These are phyloP conservation scores for Capsicum rhomboideum DNA, from an alignment of 257 asterid genomes.

Conservation along the genomic window DNA sequence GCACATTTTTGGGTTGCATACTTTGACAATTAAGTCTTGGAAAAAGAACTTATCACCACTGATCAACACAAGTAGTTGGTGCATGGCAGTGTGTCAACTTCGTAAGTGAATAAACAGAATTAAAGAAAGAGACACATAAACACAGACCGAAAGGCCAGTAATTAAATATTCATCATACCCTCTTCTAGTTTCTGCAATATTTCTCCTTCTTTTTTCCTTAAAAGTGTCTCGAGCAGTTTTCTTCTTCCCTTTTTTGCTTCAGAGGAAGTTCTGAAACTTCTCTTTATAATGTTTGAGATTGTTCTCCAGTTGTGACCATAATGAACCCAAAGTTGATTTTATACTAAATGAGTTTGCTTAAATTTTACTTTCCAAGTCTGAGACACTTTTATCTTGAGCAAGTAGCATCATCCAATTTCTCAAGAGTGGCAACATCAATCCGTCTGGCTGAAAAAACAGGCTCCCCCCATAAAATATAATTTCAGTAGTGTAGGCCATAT, in stretches of 20 bases:
- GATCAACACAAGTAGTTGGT: background rate
- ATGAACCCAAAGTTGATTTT: background rate
- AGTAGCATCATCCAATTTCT: background rate
- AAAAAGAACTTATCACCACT: background rate
- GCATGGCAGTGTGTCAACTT: background rate
- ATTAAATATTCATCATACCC: background rate
- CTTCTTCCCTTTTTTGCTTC: background rate
- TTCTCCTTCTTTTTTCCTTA: background rate
- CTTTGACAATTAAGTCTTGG: background rate
- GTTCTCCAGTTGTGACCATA: background rate
- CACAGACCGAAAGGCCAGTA: background rate
- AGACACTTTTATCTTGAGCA: background rate
- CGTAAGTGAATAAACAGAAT: background rate
- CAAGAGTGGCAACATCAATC: background rate
- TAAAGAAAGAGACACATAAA: background rate
- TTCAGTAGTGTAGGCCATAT: background rate
- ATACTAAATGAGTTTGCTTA: background rate
- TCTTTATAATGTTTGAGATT: background rate
- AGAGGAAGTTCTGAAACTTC: background rate
- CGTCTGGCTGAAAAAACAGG: background rate
- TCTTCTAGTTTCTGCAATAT: background rate
- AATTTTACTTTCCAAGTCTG: background rate
- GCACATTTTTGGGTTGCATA: background rate
- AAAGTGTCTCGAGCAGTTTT: background rate
- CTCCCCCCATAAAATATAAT: background rate